Base-by-base conservation (phyloP, 352 stramenopile genomes). In the Globisporangium nagaii region DNA sequence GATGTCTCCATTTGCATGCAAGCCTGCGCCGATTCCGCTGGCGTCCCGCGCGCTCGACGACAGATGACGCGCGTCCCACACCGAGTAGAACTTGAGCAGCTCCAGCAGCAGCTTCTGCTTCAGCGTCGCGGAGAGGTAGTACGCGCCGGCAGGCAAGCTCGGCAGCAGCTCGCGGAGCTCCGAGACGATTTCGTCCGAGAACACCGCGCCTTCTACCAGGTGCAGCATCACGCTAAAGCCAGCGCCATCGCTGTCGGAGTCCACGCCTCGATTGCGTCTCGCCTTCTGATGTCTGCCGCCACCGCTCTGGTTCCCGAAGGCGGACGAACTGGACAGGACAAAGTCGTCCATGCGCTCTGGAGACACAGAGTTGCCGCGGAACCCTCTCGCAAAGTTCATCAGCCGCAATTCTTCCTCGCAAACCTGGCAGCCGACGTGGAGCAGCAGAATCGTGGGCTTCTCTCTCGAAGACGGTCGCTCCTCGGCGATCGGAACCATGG, bases 1-100 rank as follows among this genome's bases (percentile, higher is more conserved):
- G n/a, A 70, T 53, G 34, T 68, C 58, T 37, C 32, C 28, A 24
- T 31, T 51, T 17, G 9, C 17, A 34, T 62, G 52, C 7, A 50
- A 20, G 4, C 55, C 30, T 15, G 10, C 41, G 7, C 56, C 43
- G 27, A 28, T 31, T n/a, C 13, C 5, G 10, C 28, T 49, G 3
- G 8, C 15, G 34, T 66, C 49, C n/a, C 37, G 6, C 13, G 25
- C 9, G 8, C 25, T 45, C 20, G 53, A 27, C 22, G 28, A 55
- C 28, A 52, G 9, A 12, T 45, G 52, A 0, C 41, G 60, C 28
- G 43, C 40, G 19, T 65, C 67, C 9, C 73, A 53, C 0, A 63
- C 54, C 3, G 71, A 59, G 62, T 84, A 89, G 62, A 84, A 89
- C 34, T 66, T 64, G 35, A 86, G 53, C 39, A 89, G 64, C 59